phyloP scores from a whole-genome alignment of 805 yeast species.

The Scheffersomyces lignosus region DNA sequence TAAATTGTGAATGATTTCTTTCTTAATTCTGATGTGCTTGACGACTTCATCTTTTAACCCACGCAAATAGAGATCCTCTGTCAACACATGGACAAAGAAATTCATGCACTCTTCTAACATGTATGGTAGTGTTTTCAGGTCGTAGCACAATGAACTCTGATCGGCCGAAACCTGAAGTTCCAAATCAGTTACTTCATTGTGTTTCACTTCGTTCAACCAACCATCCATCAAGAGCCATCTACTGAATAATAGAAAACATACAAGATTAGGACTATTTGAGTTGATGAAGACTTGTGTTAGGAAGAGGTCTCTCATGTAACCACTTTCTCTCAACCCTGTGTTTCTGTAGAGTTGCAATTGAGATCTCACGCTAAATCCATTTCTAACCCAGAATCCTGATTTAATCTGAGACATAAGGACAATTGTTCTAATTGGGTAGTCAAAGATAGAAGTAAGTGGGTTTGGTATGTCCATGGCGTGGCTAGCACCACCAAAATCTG shows the following conservation, averaged over 20 bases:
- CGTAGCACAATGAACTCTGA: constrained; percentile 27
- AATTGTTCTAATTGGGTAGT: constrained; percentile 73
- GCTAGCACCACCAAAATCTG: constrained; percentile 3
- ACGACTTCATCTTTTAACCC: constrained; percentile 50
- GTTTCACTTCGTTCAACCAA: constrained; percentile 17
- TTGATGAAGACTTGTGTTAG: constrained; percentile 65
- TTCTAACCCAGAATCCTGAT: constrained; percentile 91
- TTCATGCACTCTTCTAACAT: constrained; percentile 81
- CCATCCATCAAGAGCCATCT: constrained; percentile 64
- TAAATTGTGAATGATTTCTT: constrained; percentile 81
- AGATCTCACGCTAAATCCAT: constrained; percentile 77
- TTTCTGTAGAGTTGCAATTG: constrained; percentile 80
- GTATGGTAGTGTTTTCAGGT: constrained; percentile 50
- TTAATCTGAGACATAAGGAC: constrained; percentile 82
- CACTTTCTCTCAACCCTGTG: constrained; percentile 78
- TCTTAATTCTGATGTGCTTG: constrained; percentile 50
- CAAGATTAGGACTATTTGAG: constrained; percentile 50
- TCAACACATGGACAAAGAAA: constrained; percentile 63
- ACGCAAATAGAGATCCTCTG: constrained; percentile 62
- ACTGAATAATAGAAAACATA: constrained; percentile 56
- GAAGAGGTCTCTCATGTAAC: constrained; percentile 76
- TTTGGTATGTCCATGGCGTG: constrained; percentile 11
- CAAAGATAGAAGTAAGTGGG: constrained; percentile 46
- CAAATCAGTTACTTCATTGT: background rate
- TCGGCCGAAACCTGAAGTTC: background rate